Base-by-base conservation (phyloP, 768 basidiomycete genomes). In the Candolleomyces eurysporus region DNA sequence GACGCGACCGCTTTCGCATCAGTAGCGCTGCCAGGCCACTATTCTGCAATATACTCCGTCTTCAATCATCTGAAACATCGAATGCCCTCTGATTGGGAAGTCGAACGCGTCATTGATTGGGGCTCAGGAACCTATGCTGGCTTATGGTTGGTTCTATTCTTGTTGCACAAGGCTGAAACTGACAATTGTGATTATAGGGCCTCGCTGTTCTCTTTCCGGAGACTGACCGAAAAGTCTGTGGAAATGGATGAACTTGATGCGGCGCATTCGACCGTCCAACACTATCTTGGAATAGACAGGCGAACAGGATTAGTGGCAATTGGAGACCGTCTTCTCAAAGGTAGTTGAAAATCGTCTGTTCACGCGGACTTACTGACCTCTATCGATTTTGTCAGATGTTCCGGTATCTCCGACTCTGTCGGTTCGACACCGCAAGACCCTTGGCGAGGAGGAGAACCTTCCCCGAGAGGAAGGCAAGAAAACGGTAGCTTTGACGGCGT, bases 1-100 rank as follows among this genome's bases (percentile, higher is more conserved):
- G 91, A 94, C 64, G 92, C 88, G 22, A 87, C 90, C 26, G 94
- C 94, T 5, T 96, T 94, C 70, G 89, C 90, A 14, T 87, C 91
- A 13, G 81, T 95, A 53, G 90, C 88, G n/a, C 82, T 96, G 64
- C 94, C 94, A 0, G 86, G 88, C 3, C 90, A 94, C 75, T 96
- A 91, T 71, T 84, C 92, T 50, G 92, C 87, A 2, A 89, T 94
- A 55, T 80, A 76, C 53, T 78, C 89, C n/a, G 91, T 95, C 5
- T 74, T 96, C 17, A 77, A 83, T 51, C 87, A 92, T 64, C 65
- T 87, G 42, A 88, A 83, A 62, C 80, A 76, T 52, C 79, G 93
- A 58, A 66, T 94, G 42, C 87, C 84, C n/a, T 71, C 79, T 7
- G 78, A 79, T n/a, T 91, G 82, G 85, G 73, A 74, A 36, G 77